phyloP scores from a whole-genome alignment of 2,329 filamentous ascomycete genomes.

The Aspergillus quadricinctus region DNA sequence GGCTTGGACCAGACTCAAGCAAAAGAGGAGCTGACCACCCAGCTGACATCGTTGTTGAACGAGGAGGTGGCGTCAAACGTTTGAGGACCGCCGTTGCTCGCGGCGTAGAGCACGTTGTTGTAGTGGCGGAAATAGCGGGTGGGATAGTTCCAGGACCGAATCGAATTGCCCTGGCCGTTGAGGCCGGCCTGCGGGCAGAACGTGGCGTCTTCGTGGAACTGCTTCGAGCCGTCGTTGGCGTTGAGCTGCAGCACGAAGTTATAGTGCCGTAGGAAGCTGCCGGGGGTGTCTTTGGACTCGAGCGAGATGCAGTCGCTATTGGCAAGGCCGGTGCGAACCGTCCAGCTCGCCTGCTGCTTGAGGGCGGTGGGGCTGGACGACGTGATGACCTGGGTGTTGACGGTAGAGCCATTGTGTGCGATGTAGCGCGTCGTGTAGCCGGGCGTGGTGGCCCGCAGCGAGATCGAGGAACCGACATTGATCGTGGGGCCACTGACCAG shows the following conservation, averaged over 20 bases:
- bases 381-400: slow-evolving; percentile 54
- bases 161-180: slow-evolving; percentile 48
- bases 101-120: slow-evolving; percentile 43
- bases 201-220: slow-evolving; percentile 58
- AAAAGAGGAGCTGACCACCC: slow-evolving; percentile 43
- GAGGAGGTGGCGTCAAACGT: slow-evolving; percentile 46
- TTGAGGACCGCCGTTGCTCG: slow-evolving; percentile 55
- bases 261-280: slow-evolving; percentile 56
- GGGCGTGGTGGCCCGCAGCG: slow-evolving; percentile 53
- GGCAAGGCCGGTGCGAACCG: slow-evolving; percentile 51
- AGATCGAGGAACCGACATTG: slow-evolving; percentile 48
- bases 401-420: slow-evolving; percentile 47
- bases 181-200: slow-evolving; percentile 56
- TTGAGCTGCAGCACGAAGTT: slow-evolving; percentile 50
- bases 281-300: slow-evolving; percentile 55
- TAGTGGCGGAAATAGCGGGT: slow-evolving; percentile 58
- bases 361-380: slow-evolving; percentile 48
- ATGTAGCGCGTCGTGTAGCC: slow-evolving; percentile 54
- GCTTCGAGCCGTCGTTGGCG: slow-evolving; percentile 52
- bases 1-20: slow-evolving; percentile 26
- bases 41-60: slow-evolving; percentile 56
- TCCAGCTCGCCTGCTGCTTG: slow-evolving; percentile 52
- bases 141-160: slow-evolving; percentile 58
- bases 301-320: slow-evolving; percentile 58
- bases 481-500: slow-evolving; percentile 48